Evolutionary conservation across 176 grass and related monocot species (phyloP), one percentile per base, ranked within the genome.

Genomic region (Saccharum officinarum): DNA sequence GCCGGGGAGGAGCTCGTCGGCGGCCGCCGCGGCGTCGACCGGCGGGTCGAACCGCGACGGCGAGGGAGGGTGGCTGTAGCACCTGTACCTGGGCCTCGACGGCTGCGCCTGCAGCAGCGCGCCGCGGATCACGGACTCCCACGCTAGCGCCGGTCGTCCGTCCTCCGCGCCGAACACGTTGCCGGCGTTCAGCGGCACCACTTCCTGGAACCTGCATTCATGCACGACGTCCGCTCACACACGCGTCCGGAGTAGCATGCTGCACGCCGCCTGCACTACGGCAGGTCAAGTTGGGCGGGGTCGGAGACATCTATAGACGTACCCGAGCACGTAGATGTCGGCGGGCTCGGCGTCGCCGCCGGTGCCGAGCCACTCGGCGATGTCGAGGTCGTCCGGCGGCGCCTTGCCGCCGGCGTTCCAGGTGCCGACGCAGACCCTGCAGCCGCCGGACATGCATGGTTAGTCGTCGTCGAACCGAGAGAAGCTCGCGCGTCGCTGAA

Each of bases 171-270:
- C 93, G 61, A 98, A 94, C 76, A 98, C 86, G 80, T 94, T 98
- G 69, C 96, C 89, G 12, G 93, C 90, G 91, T 92, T 94, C 69
- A 98, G 82, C 40, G 96, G 96, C 84, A 98, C 96, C 75, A 98
- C 92, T 37, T 98, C 96, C 46, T 98, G 96, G 76, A 98, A 87
- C 34, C 45, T 50, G 47, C 47, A 50, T 16, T 50, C 47, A 50
- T 10, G 1, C 47, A 50, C 47, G 14, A 1, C 47, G 47, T 50
- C 47, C 28, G 28, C 28, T 28, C 28, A 28, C 28, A 28, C 28
- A 28, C 28, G 28, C 28, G 28, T 28, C 28, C 28, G 28, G 28
- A 28, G 28, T 28, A 28, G 28, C 28, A 28, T 28, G 28, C 28
- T 10, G 1, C 47, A 50, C 47, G 14, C 1, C 47, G 47, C 16